Evolutionary conservation across 2,329 filamentous ascomycete genomes (phyloP).

Genomic region (Neurospora crassa): DNA sequence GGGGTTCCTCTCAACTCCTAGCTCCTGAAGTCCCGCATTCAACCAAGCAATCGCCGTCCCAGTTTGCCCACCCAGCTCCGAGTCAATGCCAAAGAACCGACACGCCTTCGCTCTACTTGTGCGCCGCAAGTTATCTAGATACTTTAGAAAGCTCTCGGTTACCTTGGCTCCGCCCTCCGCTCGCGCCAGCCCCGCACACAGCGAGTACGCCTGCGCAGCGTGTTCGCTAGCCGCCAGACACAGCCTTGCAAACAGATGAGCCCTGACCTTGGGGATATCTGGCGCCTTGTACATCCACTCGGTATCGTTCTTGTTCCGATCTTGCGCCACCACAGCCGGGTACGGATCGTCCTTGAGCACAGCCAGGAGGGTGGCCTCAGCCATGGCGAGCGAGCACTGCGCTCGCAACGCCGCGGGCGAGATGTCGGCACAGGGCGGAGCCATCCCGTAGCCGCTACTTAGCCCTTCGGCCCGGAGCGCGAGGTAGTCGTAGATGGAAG

Average conservation of each 20-base stretch:
- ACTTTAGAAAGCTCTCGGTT: constrained; percentile 57
- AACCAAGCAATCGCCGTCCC: constrained; percentile 85
- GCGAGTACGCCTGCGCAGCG: constrained; percentile 58
- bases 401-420: constrained; percentile 42
- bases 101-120: constrained; percentile 78
- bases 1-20: constrained; percentile 50
- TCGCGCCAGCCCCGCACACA: constrained; percentile 30
- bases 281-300: constrained; percentile 97
- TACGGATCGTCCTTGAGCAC: constrained; percentile 95
- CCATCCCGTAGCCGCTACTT: constrained; percentile 12
- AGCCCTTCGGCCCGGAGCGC: constrained; percentile 43
- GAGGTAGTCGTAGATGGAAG: constrained; percentile 68
- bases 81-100: constrained; percentile 82
- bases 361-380: constrained; percentile 81
- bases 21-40: constrained; percentile 62
- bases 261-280: constrained; percentile 78
- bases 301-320: constrained; percentile 70
- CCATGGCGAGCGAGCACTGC: constrained; percentile 59
- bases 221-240: constrained; percentile 86
- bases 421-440: constrained; percentile 43
- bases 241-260: constrained; percentile 76
- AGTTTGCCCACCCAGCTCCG: constrained; percentile 70
- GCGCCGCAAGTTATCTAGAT: constrained; percentile 64
- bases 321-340: constrained; percentile 69
- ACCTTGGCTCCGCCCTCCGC: constrained; percentile 38